Evolutionary conservation across 169 alveolate genomes (phyloP), one percentile per base, ranked within the genome.

Genomic region (Neospora caninum): DNA sequence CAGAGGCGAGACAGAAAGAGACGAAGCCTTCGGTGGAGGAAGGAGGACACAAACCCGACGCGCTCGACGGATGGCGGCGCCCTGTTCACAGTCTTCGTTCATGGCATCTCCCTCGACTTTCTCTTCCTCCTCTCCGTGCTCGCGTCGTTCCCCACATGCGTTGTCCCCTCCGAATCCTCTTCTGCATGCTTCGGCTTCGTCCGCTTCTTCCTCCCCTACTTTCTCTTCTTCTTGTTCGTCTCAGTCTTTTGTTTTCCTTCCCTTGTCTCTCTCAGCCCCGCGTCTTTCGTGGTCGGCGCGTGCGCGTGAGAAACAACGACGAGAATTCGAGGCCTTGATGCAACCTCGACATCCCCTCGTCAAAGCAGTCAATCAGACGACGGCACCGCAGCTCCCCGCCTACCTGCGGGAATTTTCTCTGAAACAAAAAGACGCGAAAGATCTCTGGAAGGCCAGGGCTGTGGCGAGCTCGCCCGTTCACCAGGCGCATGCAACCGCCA

Each of bases 401-500:
- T 64, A 64, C 31, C 31, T 64, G 73, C 25, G 20, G 73, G 73
- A 64, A 27, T 64, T 64, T 29, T 7, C 73, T 9, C 73, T 64
- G 34, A 7, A 64, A 7, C 73, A 64, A 29, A 7, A 64, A 29
- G 73, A 64, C 31, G 73, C 73, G 31, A 16, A 29, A 27, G 31
- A 64, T 27, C 25, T 64, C 34, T 64, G 73, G 73, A 64, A 64
- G 31, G 31, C 73, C 31, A 64, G n/a, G 31, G n/a, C 31, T 64
- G 73, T 29, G 7, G 73, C 73, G 73, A 64, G 73, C 31, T 64
- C 73, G 7, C 73, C 73, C 16, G 73, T 64, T 29, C 73, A 64
- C n/a, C 73, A 64, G 73, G 73, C 73, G 92, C 83, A 29, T 88
- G 83, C 53, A 88, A 39, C 41, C 70, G 87, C 64, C 93, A 54